Conservation (phyloP, 441 rosid genomes). For the Croton laevigatus region DNA sequence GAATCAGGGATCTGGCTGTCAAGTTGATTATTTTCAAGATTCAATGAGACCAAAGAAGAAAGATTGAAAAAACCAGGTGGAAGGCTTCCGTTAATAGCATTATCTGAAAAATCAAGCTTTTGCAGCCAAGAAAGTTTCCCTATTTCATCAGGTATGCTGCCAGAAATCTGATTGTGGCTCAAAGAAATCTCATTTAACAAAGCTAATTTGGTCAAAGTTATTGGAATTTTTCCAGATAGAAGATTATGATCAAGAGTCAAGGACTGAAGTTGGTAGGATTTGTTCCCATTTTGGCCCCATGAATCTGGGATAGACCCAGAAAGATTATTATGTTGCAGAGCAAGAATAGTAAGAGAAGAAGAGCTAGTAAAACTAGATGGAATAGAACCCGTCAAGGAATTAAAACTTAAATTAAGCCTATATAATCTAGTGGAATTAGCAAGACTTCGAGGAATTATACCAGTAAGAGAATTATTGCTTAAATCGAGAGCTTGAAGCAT, state of each 20-base stretch:
- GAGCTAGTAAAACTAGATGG: conserved; percentile 45
- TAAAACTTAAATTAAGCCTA: conserved; percentile 68
- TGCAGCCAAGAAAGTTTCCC: conserved; percentile 50
- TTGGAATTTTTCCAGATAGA: conserved; percentile 50
- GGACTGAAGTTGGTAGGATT: conserved; percentile 33
- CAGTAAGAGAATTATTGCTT: conserved; percentile 56
- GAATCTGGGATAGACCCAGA: conserved; percentile 67
- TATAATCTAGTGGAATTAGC: conserved; percentile 62
- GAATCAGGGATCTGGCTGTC: conserved; percentile 45
- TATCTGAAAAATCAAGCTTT: conserved; percentile 60
- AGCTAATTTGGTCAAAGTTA: conserved; percentile 39
- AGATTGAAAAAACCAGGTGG: conserved; percentile 40
- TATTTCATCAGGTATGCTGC: conserved; percentile 50
- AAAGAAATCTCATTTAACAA: conserved; percentile 46
- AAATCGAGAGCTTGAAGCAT: conserved; percentile 68
- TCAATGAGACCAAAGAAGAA: conserved; percentile 41
- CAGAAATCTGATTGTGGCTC: conserved; percentile 62
- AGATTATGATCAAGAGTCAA: conserved; percentile 46
- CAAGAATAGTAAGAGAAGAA: conserved; percentile 53
- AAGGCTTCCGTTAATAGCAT: conserved; percentile 46
- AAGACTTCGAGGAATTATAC: conserved; percentile 55
- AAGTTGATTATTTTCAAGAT: conserved; percentile 50
- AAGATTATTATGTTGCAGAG: conserved; percentile 66
- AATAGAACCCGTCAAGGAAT: conserved; percentile 57
- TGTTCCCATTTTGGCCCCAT: conserved; percentile 36